A percentile compares a stretch with the other conserved stretches of the same genome.
Evolutionary conservation across 1,139 yeast species (phyloP).

Genomic region (Ogataea hybrid): DNA sequence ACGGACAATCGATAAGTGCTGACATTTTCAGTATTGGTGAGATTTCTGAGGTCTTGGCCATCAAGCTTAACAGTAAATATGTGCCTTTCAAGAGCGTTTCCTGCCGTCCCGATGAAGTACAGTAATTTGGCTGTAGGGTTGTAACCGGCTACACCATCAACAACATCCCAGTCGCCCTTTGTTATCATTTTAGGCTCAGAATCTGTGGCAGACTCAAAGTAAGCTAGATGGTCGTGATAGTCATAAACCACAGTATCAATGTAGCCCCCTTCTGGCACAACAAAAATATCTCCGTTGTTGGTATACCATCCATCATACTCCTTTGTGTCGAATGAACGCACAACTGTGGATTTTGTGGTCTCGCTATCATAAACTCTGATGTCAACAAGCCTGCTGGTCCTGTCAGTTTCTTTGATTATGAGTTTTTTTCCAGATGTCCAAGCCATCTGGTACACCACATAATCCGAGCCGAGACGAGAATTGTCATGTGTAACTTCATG

Average conservation of each 20-base stretch:
- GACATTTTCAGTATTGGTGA: slow-evolving; percentile 29
- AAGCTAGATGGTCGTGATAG: slow-evolving; percentile 67
- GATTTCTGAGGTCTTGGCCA: slow-evolving; percentile 20
- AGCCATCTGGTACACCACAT: slow-evolving; percentile 62
- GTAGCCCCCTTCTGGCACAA: slow-evolving; percentile 52
- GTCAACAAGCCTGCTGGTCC: slow-evolving; percentile 61
- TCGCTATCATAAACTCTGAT: slow-evolving; percentile 47
- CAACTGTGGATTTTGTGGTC: slow-evolving; percentile 34
- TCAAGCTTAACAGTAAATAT: slow-evolving; percentile 44
- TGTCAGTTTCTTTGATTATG: slow-evolving; percentile 65
- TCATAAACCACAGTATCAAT: slow-evolving; percentile 70
- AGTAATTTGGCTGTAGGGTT: slow-evolving; percentile 51
- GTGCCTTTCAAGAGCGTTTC: slow-evolving; percentile 55
- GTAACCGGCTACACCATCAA: slow-evolving; percentile 53
- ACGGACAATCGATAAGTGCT: slow-evolving; percentile 38
- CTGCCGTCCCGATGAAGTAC: slow-evolving; percentile 62
- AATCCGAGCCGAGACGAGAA: slow-evolving; percentile 44
- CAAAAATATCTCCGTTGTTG: slow-evolving; percentile 36
- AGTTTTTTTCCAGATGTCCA: slow-evolving; percentile 65
- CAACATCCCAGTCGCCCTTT: slow-evolving; percentile 67
- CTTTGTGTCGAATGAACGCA: slow-evolving; percentile 44
- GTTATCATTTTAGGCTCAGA: slow-evolving; percentile 53
- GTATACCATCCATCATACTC: slow-evolving; percentile 61
- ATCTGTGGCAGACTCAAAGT: slow-evolving; percentile 51
- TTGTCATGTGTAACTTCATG: slow-evolving; percentile 27